Percentiles rank a stretch among this genome's conserved stretches.
phyloP scores from a whole-genome alignment of 2,329 filamentous ascomycete species.

The Trichoderma atroviride region DNA sequence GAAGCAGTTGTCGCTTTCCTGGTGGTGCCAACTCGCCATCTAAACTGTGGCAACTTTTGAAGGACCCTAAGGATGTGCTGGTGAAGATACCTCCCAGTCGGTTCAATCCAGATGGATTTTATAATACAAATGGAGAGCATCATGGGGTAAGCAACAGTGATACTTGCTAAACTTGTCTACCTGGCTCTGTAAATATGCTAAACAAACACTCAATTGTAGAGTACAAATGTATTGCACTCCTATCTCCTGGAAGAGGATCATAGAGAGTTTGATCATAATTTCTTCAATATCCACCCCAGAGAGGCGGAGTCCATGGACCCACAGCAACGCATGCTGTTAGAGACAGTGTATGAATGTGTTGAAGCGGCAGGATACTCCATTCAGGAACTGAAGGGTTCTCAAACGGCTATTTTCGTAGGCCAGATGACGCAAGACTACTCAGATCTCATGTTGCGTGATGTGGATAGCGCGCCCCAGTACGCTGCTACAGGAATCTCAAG shows the following conservation, averaged over 20 bases:
- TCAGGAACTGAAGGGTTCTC: constrained; percentile 30
- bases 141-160: no score
- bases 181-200: no score
- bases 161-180: no score
- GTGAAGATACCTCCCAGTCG: constrained; percentile 29
- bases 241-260: constrained; percentile 44
- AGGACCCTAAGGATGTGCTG: constrained; percentile 37
- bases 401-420: constrained; percentile 44
- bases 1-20: constrained; percentile 48
- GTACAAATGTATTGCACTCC: constrained; percentile 25
- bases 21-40: constrained; percentile 41
- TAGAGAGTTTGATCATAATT: constrained; percentile 44
- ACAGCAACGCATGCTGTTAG: constrained; percentile 36
- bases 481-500: constrained; percentile 47
- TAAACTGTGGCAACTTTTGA: constrained; percentile 39
- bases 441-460: constrained; percentile 36
- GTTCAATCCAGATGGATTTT: constrained; percentile 47
- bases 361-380: constrained; percentile 40
- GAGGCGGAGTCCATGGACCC: constrained; percentile 29
- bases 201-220: no score
- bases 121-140: constrained; percentile 45
- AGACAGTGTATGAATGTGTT: constrained; percentile 46
- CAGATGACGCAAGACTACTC: constrained; percentile 43
- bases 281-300: constrained; percentile 31
- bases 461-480: constrained; percentile 41